Evolutionary conservation across 345 rosid species (phyloP).

Genomic region (Stellera chamaejasme): DNA sequence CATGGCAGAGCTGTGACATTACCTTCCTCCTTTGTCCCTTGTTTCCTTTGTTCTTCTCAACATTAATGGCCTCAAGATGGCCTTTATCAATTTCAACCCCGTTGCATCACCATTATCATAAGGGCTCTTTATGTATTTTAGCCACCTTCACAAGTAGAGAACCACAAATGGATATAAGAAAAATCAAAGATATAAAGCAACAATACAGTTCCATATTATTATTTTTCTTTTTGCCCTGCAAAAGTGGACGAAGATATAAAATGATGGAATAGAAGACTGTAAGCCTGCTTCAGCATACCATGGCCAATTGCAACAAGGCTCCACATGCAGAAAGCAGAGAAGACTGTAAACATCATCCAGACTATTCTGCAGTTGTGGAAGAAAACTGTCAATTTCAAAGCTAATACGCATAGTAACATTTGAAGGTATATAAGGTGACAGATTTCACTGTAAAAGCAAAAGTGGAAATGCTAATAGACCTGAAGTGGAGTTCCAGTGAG

Average conservation of each 20-base stretch:
- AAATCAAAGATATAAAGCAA: not conserved
- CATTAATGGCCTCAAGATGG: conserved; percentile 62
- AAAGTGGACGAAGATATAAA: not conserved
- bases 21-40: conserved; percentile 57
- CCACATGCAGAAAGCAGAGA: conserved; percentile 61
- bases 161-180: conserved; percentile 1
- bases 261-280: not conserved
- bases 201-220: not conserved
- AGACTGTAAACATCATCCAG: conserved; percentile 65
- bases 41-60: conserved; percentile 68
- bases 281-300: conserved; percentile 26
- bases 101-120: conserved; percentile 62
- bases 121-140: conserved; percentile 50
- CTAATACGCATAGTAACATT: not conserved
- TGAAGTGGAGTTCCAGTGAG: conserved; percentile 68
- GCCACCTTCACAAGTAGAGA: conserved; percentile 38
- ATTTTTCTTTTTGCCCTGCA: not conserved
- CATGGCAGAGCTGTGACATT: conserved; percentile 1
- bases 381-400: not conserved
- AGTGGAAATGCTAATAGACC: conserved; percentile 18
- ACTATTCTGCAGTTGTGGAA: conserved; percentile 37
- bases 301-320: conserved; percentile 75
- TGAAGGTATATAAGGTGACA: not conserved
- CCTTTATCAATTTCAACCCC: conserved; percentile 47
- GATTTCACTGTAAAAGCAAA: not conserved